Percentiles rank a stretch among this genome's conserved stretches.
These are phyloP conservation scores for Hypoxylon lienhwacheense DNA, from an alignment of 495 filamentous ascomycete genomes.

Conservation along the genomic window DNA sequence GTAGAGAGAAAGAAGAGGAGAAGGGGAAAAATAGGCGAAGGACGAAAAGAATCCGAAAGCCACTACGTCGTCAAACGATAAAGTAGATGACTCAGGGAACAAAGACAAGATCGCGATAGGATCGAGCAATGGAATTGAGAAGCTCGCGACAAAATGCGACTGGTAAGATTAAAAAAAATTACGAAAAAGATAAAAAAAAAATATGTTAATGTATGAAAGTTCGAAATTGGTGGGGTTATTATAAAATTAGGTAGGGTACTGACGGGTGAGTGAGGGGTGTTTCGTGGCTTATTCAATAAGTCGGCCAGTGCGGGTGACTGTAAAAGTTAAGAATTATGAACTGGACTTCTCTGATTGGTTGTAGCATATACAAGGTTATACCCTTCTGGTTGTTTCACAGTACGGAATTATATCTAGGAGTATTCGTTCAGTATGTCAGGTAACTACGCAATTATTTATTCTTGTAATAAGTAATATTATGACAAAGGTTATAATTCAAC, in stretches of 20 bases:
- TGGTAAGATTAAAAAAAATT: constrained; percentile 11
- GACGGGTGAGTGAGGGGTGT: constrained; percentile 20
- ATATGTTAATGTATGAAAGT: too few species aligned
- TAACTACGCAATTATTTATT: too few species aligned
- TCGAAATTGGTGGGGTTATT: constrained; percentile 23
- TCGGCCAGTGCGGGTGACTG: constrained; percentile 19
- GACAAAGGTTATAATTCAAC: too few species aligned
- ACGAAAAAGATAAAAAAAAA: too few species aligned
- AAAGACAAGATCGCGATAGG: not conserved
- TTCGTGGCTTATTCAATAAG: constrained; percentile 13
- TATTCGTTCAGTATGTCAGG: too few species aligned
- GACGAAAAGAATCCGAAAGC: constrained; percentile 15
- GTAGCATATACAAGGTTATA: not conserved
- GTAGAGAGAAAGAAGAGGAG: not conserved
- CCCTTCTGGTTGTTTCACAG: not conserved
- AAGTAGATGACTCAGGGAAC: constrained; percentile 16
- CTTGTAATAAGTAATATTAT: too few species aligned
- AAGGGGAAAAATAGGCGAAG: not conserved
- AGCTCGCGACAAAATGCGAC: constrained; percentile 32
- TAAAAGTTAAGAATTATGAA: constrained; percentile 31
- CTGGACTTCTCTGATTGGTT: constrained; percentile 16
- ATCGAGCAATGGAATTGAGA: not conserved
- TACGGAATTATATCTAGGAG: not conserved
- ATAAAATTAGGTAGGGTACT: constrained; percentile 32
- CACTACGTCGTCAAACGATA: too few species aligned